Percentiles rank a stretch among this genome's conserved stretches.
Evolutionary conservation across 768 basidiomycete genomes (phyloP).

Genomic region (Imleria badia): DNA sequence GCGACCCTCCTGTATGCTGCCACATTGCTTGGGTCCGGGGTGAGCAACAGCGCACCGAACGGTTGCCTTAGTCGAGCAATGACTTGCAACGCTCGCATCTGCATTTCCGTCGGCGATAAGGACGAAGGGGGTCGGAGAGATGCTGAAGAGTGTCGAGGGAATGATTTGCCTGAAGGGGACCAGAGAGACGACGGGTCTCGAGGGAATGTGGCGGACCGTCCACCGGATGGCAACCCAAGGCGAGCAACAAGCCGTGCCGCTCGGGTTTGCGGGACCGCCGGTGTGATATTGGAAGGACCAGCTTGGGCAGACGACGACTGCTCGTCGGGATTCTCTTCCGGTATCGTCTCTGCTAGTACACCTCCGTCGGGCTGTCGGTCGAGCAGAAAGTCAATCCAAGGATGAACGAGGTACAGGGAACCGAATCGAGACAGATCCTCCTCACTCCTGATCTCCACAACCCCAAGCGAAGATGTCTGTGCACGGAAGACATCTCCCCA

Average conservation of each 20-base stretch:
- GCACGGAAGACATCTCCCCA: not conserved
- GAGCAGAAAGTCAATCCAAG: not conserved
- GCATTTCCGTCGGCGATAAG: not conserved
- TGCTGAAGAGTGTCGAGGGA: not conserved
- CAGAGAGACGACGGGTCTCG: not conserved
- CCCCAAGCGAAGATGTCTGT: not conserved
- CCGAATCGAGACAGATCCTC: not conserved
- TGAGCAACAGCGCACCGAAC: not conserved
- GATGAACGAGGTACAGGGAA: not conserved
- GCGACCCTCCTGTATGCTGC: not conserved
- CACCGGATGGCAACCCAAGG: not conserved
- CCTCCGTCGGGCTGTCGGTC: not conserved
- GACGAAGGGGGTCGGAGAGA: not conserved
- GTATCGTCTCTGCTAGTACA: not conserved
- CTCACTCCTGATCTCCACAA: not conserved
- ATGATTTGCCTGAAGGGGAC: not conserved
- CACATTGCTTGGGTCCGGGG: not conserved
- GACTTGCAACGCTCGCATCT: not conserved
- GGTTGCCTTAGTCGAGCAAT: not conserved
- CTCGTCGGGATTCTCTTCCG: not conserved
- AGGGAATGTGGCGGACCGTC: not conserved
- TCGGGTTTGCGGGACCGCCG: not conserved
- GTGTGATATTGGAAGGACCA: not conserved
- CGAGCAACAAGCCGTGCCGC: not conserved
- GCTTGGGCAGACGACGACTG: not conserved